Conservation (phyloP, 495 filamentous ascomycete species). For the Peziza echinospora region DNA sequence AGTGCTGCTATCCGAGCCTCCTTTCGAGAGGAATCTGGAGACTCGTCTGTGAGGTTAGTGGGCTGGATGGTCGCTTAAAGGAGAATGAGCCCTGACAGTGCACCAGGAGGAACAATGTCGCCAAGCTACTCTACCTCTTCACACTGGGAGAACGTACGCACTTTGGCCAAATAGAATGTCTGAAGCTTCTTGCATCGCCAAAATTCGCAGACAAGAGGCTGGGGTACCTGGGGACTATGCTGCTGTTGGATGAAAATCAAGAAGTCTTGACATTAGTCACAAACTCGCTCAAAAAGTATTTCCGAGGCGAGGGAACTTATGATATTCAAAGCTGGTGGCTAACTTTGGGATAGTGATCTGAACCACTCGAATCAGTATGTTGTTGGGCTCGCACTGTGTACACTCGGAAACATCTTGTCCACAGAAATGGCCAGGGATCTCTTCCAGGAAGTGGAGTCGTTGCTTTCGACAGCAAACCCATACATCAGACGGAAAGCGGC, state of each 20-base stretch:
- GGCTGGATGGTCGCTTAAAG: not conserved
- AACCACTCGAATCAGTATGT: conserved; percentile 97
- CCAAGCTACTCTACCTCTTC: conserved; percentile 93
- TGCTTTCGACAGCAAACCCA: conserved; percentile 79
- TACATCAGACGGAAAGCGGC: conserved; percentile 95
- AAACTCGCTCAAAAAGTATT: conserved; percentile 88
- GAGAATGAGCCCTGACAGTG: not conserved
- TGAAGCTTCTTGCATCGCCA: conserved; percentile 89
- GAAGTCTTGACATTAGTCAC: conserved; percentile 93
- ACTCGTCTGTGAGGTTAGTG: conserved; percentile 64
- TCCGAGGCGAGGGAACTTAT: not conserved
- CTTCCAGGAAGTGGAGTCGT: conserved; percentile 78
- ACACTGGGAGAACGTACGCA: conserved; percentile 96
- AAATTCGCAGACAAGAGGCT: conserved; percentile 95
- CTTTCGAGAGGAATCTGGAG: conserved; percentile 86
- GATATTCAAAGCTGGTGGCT: not conserved
- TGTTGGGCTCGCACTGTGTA: conserved; percentile 85
- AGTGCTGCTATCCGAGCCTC: conserved; percentile 91
- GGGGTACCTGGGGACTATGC: conserved; percentile 88
- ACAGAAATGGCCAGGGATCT: conserved; percentile 97
- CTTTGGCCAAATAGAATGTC: conserved; percentile 97
- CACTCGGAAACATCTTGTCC: conserved; percentile 90
- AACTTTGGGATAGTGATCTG: conserved; percentile 46
- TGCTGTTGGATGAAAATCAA: conserved; percentile 93
- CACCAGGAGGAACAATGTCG: conserved; percentile 86